Base-by-base conservation (phyloP, 768 basidiomycete species). In the Macrolepiota dolichaula region DNA sequence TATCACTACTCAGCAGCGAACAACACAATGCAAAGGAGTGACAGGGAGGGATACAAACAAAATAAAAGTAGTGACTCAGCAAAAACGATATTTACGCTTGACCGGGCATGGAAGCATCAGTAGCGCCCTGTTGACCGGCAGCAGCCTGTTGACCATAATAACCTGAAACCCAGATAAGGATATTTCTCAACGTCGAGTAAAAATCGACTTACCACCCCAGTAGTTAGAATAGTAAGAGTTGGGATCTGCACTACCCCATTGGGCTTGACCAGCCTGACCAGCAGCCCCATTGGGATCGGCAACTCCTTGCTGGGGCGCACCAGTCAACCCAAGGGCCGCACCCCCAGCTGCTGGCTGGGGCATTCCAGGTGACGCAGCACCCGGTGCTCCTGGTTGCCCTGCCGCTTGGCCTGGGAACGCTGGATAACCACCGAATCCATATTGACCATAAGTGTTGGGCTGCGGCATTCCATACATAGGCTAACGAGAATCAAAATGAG, bases 381-480 rank as follows among this genome's bases (percentile, higher is more conserved):
- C 76, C 61, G 76, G 76, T 51, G 77, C 77, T 47, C 81, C 80
- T 51, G 77, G 77, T 44, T 81, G 74, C n/a, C 74, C 79, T 56
- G 77, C 73, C 44, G 78, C 77, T 63, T 85, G 85, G 61, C 77
- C 84, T 49, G 87, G 85, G 78, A 89, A 90, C 17, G 86, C 87
- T 29, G 84, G 79, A 67, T 91, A 92, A 24, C 79, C 87, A 66
- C 84, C 83, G 70, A 91, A 94, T 52, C 86, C 87, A 65, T 92
- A 91, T 66, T 89, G 87, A 24, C 87, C 89, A 65, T 94, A 94
- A 17, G 84, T 80, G 67, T 81, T 85, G 32, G 91, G 86, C 70
- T 92, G 91, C 12, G 92, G 92, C 83, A 94, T 90, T 63, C 91
- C 89, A 71, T 94, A 94, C 89, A 93, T 90, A 37, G 92, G 90